Base-by-base conservation (phyloP, 352 stramenopile species). In the Blastocystis sp. region DNA sequence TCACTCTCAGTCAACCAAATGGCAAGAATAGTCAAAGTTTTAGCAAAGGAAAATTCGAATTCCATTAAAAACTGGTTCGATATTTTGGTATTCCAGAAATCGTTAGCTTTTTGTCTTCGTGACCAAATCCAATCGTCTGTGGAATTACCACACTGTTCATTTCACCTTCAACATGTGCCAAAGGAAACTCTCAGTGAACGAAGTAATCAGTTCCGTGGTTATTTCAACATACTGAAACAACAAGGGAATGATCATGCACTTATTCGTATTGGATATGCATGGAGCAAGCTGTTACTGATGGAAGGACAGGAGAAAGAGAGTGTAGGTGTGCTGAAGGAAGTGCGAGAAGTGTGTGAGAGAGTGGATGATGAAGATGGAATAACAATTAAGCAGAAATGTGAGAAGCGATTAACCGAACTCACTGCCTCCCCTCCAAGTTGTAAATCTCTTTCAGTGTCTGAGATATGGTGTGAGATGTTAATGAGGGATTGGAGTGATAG, bases 61-160 rank as follows among this genome's bases (percentile, higher is more conserved):
- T 62, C 56, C 56, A 6, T 62, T 62, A 3, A 62, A 13, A 62
- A 3, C 13, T 62, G 56, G 56, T 62, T n/a, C 56, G 56, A 62
- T 62, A n/a, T 62, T n/a, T 62, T 62, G 19, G 19, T 62, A n/a
- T 62, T 62, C 56, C 19, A 62, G 56, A 33, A 62, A 62, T 62
- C 56, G 56, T 33, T 62, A 13, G 56, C 19, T 15, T 62, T 62
- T n/a, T 62, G 56, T 33, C 3, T 62, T 13, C 56, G 6, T 62
- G 40, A 48, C 9, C 40, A 2, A 48, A 48, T 48, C 40, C 40
- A 48, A 48, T 9, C 3, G 40, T 33, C 56, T 3, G 56, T 62
- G 56, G 56, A 62, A 6, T 62, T n/a, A 13, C 19, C 56, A 7
- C 27, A 33, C 56, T 33, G 56, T 33, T 62, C 56, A 33, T 33